phyloP scores from a whole-genome alignment of 2,329 filamentous ascomycete species.

The Xylaria sp. region DNA sequence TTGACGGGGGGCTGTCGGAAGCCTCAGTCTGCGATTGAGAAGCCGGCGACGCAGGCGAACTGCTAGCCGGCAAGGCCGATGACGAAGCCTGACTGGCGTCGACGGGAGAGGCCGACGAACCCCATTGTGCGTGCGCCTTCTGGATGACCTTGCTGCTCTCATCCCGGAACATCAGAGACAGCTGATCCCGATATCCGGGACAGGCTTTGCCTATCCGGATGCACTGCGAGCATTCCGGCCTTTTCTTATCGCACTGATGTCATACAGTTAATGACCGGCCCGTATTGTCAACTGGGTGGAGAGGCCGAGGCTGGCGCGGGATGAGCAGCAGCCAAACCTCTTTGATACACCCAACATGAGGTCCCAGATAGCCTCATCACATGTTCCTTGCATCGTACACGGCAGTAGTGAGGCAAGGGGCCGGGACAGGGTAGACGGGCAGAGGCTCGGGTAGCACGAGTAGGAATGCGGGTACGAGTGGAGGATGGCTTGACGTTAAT shows the following conservation, averaged over 20 bases:
- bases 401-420: background rate
- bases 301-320: slow-evolving; percentile 5
- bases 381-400: slow-evolving; percentile 16
- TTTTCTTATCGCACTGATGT: slow-evolving; percentile 61
- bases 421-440: background rate
- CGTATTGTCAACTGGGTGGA: slow-evolving; percentile 12
- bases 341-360: slow-evolving; percentile 6
- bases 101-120: slow-evolving; percentile 37
- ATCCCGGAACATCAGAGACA: slow-evolving; percentile 68
- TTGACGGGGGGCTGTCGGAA: slow-evolving; percentile 13
- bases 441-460: slow-evolving; percentile 3
- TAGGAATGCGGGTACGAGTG: slow-evolving; percentile 7
- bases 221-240: slow-evolving; percentile 65
- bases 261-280: slow-evolving; percentile 20
- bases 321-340: slow-evolving; percentile 6
- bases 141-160: slow-evolving; percentile 65
- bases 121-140: slow-evolving; percentile 59
- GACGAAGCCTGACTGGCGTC: slow-evolving; percentile 28
- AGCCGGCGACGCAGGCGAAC: slow-evolving; percentile 5
- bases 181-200: slow-evolving; percentile 65
- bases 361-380: slow-evolving; percentile 3
- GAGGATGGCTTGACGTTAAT: slow-evolving; percentile 15
- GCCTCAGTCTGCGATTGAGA: slow-evolving; percentile 7
- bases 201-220: slow-evolving; percentile 61
- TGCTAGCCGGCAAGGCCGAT: slow-evolving; percentile 25